Conservation (phyloP, 768 basidiomycete genomes). For the Lentinula sp. region DNA sequence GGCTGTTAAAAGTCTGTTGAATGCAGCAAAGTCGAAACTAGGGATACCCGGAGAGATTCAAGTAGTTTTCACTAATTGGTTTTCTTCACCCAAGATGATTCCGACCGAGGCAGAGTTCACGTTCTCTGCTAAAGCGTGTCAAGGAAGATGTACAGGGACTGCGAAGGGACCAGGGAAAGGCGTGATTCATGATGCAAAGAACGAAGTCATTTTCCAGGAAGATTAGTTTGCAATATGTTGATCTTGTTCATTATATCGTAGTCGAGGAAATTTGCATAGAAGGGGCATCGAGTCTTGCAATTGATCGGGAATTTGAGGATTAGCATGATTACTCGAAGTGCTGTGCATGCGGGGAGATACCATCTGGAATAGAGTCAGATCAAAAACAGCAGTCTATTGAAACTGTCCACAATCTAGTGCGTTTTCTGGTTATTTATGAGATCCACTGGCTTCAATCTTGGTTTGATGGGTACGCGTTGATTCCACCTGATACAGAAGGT, state of each 20-base stretch:
- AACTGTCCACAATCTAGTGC: constrained; percentile 47
- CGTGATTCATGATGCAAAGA: background rate
- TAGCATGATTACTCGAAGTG: too few species aligned
- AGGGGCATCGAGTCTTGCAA: too few species aligned
- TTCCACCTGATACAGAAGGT: constrained; percentile 41
- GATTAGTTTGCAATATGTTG: background rate
- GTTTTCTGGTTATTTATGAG: constrained; percentile 93
- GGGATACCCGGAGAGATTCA: background rate
- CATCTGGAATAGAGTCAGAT: too few species aligned
- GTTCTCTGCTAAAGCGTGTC: background rate
- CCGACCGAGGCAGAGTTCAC: background rate
- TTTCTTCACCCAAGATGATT: background rate
- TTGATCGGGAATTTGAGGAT: too few species aligned
- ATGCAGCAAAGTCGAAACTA: background rate
- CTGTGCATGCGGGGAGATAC: too few species aligned
- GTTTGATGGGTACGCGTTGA: constrained; percentile 94
- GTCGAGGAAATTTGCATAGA: too few species aligned
- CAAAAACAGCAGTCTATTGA: too few species aligned
- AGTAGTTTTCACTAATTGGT: background rate
- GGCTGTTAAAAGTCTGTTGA: background rate
- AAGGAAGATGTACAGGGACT: background rate
- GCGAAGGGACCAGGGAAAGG: background rate
- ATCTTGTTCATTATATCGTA: too few species aligned
- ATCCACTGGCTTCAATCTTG: constrained; percentile 89
- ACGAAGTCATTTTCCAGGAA: background rate